Evolutionary conservation across 805 yeast genomes (phyloP), one percentile per base, ranked within the genome.

Genomic region (Starmera quercuum): DNA sequence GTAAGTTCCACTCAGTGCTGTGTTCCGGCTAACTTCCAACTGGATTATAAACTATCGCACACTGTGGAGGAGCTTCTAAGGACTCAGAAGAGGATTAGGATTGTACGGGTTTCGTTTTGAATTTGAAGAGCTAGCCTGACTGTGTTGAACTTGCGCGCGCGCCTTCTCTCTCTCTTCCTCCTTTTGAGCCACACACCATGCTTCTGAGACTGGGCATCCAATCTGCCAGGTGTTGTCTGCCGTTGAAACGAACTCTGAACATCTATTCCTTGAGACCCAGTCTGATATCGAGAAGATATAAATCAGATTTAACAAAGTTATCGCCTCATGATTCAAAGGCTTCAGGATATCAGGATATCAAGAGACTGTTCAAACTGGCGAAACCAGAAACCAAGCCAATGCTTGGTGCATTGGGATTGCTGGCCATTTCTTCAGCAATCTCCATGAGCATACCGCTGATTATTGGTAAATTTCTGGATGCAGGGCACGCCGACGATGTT

Each of bases 381-480:
- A 67, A 59, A 40, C 71, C 76, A 2, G 87, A 82, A 49, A 49
- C 67, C 6, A 60, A 61, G 35, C 70, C 79, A 4, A 63, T 82
- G 47, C 43, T 66, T 2, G 55, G 69, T 15, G 96, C 96, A 0
- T 59, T 88, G 26, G 43, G 68, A 1, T 69, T 84, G 36, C 65
- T 90, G 21, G 58, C 78, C 6, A 50, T 80, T 5, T 76, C 95
- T 0, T 83, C 95, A 2, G 73, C 86, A 1, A 81, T 85, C 5
- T 71, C 87, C 19, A 81, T 90, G 84, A 59, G 80, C 10, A 64
- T 90, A 28, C 97, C 97, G 7, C 63, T 80, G 29, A 67, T 85
- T 17, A 82, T 90, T 36, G 97, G 97, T 21, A 83, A 83, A 48
- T 78, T 88, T 31, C 70, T 90, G 15, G 97, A 88, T 54, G 71